Evolutionary conservation across 116 monocot genomes (phyloP).

Genomic region (Posidonia oceanica): DNA sequence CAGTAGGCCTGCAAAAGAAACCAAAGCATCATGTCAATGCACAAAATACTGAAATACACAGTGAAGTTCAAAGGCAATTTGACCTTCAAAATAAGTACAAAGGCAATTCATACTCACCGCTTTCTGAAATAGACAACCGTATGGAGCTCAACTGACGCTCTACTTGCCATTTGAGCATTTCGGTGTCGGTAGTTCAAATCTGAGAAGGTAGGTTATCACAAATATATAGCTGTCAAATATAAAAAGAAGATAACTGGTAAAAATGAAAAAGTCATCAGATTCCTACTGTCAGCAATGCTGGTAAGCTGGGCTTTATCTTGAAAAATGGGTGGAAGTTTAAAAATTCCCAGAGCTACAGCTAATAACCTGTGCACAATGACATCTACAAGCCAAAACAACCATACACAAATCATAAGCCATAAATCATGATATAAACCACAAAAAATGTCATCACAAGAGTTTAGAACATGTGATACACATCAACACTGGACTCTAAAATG

Average conservation of each 20-base stretch:
- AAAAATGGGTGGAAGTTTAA: conserved; percentile 83
- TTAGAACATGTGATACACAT: too few relatives aligned
- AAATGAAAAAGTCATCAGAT: not conserved
- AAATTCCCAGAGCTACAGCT: conserved; percentile 83
- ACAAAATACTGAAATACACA: not conserved
- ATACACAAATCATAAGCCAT: too few relatives aligned
- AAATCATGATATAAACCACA: too few relatives aligned
- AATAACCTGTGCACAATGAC: conserved; percentile 97
- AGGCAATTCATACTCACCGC: conserved; percentile 21
- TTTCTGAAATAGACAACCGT: conserved; percentile 90
- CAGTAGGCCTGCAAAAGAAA: conserved; percentile 53
- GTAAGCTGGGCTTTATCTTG: conserved; percentile 67
- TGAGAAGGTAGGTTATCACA: conserved; percentile 15
- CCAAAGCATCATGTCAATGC: not conserved
- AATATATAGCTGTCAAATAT: not conserved
- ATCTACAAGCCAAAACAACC: conserved; percentile 38
- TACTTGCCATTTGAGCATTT: conserved; percentile 98
- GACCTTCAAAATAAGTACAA: too few relatives aligned
- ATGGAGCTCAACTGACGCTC: conserved; percentile 93
- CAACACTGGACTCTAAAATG: too few relatives aligned
- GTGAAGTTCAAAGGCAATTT: too few relatives aligned
- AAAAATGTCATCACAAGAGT: too few relatives aligned
- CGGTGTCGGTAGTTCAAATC: conserved; percentile 94
- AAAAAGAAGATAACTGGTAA: not conserved
- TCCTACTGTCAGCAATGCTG: conserved; percentile 80